A percentile compares a stretch with the other conserved stretches of the same genome.
phyloP scores from a whole-genome alignment of 768 basidiomycete genomes.

The Podaxis pistillaris region DNA sequence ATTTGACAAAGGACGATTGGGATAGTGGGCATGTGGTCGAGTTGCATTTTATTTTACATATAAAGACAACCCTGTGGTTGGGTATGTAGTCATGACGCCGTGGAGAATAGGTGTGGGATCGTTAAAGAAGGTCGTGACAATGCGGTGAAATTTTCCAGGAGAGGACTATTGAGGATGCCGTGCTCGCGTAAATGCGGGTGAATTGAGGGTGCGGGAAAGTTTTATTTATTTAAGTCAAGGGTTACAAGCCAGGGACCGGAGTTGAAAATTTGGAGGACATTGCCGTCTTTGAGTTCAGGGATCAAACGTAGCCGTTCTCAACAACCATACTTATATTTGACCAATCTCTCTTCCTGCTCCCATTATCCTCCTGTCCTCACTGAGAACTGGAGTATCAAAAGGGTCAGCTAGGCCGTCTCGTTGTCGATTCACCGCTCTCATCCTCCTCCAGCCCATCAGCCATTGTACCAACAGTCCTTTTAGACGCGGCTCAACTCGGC shows the following conservation, averaged over 20 bases:
- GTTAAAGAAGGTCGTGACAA: neutral
- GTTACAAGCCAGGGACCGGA: slow-evolving; percentile 35
- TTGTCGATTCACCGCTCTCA: slow-evolving; percentile 19
- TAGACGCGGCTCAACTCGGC: slow-evolving; percentile 71
- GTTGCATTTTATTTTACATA: slow-evolving; percentile 12
- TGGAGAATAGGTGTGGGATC: slow-evolving; percentile 9
- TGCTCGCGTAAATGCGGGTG: slow-evolving; percentile 13
- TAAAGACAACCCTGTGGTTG: slow-evolving; percentile 13
- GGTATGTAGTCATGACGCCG: slow-evolving; percentile 12
- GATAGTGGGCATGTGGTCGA: neutral
- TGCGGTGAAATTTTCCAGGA: slow-evolving; percentile 8
- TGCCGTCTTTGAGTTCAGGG: slow-evolving; percentile 50
- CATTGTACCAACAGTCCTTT: slow-evolving; percentile 82
- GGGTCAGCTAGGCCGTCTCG: slow-evolving; percentile 33
- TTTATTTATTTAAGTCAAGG: slow-evolving; percentile 12
- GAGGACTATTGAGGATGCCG: slow-evolving; percentile 6
- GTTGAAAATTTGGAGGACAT: slow-evolving; percentile 49
- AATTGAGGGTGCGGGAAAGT: slow-evolving; percentile 12
- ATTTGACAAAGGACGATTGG: neutral
- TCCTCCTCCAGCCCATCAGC: slow-evolving; percentile 21
- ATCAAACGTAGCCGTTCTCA: slow-evolving; percentile 39
- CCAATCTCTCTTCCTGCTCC: slow-evolving; percentile 28
- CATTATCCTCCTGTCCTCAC: slow-evolving; percentile 34
- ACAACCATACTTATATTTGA: slow-evolving; percentile 46
- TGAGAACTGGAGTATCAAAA: slow-evolving; percentile 46